A percentile compares a stretch with the other conserved stretches of the same genome.
phyloP scores from a whole-genome alignment of 345 rosid species.

The Hibiscus tridactylites region DNA sequence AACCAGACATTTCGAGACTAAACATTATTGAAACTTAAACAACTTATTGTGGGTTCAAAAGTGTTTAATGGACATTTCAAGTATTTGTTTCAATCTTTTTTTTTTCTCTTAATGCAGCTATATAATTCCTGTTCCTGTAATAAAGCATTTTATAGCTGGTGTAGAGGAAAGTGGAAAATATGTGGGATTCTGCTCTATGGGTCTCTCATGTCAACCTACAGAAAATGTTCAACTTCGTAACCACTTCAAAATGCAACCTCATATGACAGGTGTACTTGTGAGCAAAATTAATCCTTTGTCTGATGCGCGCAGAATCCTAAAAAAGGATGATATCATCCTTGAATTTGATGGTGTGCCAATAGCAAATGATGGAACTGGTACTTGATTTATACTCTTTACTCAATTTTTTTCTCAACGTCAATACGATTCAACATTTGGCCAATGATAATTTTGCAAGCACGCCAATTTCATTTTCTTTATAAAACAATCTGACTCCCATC shows the following conservation, averaged over 20 bases:
- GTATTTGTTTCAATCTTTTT: conserved; percentile 4
- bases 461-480: background rate
- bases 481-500: background rate
- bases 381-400: conserved; percentile 4
- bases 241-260: conserved; percentile 49
- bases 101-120: conserved; percentile 39
- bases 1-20: background rate
- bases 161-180: conserved; percentile 66
- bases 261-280: conserved; percentile 73
- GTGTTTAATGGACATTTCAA: background rate
- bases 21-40: background rate
- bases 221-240: conserved; percentile 74
- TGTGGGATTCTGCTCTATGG: conserved; percentile 74
- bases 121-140: conserved; percentile 80
- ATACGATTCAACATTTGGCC: background rate
- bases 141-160: conserved; percentile 65
- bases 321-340: conserved; percentile 73
- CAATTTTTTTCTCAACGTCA: background rate
- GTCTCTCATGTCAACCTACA: conserved; percentile 75
- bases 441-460: background rate
- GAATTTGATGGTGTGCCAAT: conserved; percentile 71
- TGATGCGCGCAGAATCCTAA: conserved; percentile 43
- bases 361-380: conserved; percentile 91
- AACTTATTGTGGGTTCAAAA: background rate
- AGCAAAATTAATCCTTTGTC: conserved; percentile 81